These are phyloP conservation scores for Tricholomella constricta DNA, from an alignment of 768 basidiomycete genomes.

Conservation along the genomic window DNA sequence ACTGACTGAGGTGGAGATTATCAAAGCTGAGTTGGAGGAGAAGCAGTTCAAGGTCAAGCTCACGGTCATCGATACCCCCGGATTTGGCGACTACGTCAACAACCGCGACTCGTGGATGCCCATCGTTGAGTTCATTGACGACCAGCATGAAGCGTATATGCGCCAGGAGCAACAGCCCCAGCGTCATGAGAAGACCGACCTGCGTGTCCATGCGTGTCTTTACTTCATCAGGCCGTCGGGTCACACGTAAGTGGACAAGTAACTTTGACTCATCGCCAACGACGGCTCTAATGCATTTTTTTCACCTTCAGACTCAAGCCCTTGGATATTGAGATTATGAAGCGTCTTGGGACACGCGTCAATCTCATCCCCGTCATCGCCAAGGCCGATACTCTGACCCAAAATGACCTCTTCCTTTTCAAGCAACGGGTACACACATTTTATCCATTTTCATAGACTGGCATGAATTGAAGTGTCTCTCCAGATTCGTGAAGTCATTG, in stretches of 20 bases:
- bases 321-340: slow-evolving; percentile 99
- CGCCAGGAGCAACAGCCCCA: slow-evolving; percentile 99
- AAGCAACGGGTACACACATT: slow-evolving; percentile 78
- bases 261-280: slow-evolving; percentile 4
- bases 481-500: slow-evolving; percentile 86
- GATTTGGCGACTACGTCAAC: slow-evolving; percentile 99
- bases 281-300: not conserved
- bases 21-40: slow-evolving; percentile 99
- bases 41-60: slow-evolving; percentile 99
- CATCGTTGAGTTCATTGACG: slow-evolving; percentile 97
- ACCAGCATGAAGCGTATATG: slow-evolving; percentile 95
- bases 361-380: slow-evolving; percentile 98
- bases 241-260: slow-evolving; percentile 74
- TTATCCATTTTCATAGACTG: slow-evolving; percentile 6
- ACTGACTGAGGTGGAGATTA: slow-evolving; percentile 97
- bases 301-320: slow-evolving; percentile 74
- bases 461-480: slow-evolving; percentile 8
- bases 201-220: slow-evolving; percentile 94
- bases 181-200: slow-evolving; percentile 89
- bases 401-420: slow-evolving; percentile 87
- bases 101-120: slow-evolving; percentile 99
- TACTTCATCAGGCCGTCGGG: slow-evolving; percentile 97
- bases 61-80: slow-evolving; percentile 98
- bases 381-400: slow-evolving; percentile 97
- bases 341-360: slow-evolving; percentile 95